A percentile compares a stretch with the other conserved stretches of the same genome.
Evolutionary conservation across 805 yeast genomes (phyloP).

Genomic region (Suhomyces vadensis): DNA sequence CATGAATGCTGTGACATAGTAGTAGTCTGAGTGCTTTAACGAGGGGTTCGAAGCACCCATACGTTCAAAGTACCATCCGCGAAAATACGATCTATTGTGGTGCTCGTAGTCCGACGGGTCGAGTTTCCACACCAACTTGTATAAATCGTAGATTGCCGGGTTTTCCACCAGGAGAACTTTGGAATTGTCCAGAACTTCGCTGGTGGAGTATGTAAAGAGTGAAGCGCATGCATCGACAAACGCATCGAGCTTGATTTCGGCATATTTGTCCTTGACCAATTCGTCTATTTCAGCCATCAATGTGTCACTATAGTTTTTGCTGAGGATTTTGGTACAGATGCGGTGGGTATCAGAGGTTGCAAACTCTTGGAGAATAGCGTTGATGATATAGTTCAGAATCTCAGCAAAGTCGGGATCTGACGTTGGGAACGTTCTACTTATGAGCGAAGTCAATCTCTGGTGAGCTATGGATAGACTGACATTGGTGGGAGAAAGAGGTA

Average conservation of each 20-base stretch:
- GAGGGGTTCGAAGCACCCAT: no score
- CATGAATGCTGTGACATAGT: no score
- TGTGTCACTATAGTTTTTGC: slow-evolving; percentile 9
- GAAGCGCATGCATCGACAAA: slow-evolving; percentile 14
- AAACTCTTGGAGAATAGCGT: slow-evolving; percentile 19
- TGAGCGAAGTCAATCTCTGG: not conserved
- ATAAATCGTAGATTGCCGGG: not conserved
- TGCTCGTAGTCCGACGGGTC: not conserved
- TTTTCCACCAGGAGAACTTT: no score
- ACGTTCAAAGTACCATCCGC: no score
- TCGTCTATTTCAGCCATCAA: slow-evolving; percentile 15
- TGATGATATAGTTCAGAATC: slow-evolving; percentile 19
- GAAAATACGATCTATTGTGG: not conserved
- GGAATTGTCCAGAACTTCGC: no score
- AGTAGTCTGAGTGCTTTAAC: no score
- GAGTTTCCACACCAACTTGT: not conserved
- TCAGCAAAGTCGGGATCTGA: slow-evolving; percentile 7
- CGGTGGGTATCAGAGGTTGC: slow-evolving; percentile 8
- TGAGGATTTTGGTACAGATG: slow-evolving; percentile 7
- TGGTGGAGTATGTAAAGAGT: slow-evolving; percentile 2
- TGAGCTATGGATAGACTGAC: not conserved
- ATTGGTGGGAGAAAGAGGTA: not conserved
- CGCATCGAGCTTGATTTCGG: slow-evolving; percentile 17
- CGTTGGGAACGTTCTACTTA: not conserved
- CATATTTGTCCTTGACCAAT: slow-evolving; percentile 19